Evolutionary conservation across 306 rosid genomes (phyloP).

Genomic region (Cucumis melo): DNA sequence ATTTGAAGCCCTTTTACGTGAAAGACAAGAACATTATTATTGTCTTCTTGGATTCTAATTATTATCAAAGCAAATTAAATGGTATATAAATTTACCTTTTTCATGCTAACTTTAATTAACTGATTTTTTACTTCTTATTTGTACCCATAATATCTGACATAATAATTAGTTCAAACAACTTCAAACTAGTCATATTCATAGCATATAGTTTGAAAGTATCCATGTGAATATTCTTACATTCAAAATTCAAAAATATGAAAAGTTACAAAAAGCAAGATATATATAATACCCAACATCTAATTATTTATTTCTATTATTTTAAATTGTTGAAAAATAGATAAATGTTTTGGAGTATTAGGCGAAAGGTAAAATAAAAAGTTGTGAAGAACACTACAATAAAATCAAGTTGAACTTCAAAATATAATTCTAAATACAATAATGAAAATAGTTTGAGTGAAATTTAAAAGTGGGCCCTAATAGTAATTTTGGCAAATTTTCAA

Average conservation of each 20-base stretch:
- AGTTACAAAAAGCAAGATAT: background rate
- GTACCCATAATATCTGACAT: background rate
- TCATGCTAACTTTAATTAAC: background rate
- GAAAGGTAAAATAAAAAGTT: background rate
- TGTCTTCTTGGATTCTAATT: slow-evolving; percentile 2
- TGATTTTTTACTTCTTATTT: background rate
- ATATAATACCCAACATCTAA: background rate
- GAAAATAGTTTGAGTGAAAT: background rate
- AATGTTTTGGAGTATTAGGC: background rate
- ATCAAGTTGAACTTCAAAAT: background rate
- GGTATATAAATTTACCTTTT: background rate
- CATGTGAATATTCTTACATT: background rate
- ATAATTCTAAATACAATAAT: background rate
- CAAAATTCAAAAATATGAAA: background rate
- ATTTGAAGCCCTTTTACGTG: background rate
- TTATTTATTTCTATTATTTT: background rate
- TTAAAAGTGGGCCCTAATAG: background rate
- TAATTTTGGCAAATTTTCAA: no score
- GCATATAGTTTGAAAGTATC: background rate
- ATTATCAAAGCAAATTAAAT: background rate
- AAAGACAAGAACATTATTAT: slow-evolving; percentile 3
- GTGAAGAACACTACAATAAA: background rate
- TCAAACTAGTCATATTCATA: background rate
- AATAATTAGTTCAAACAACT: background rate
- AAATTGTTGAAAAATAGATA: background rate